phyloP scores from a whole-genome alignment of 345 rosid genomes.

The Eucalyptus globulus region DNA sequence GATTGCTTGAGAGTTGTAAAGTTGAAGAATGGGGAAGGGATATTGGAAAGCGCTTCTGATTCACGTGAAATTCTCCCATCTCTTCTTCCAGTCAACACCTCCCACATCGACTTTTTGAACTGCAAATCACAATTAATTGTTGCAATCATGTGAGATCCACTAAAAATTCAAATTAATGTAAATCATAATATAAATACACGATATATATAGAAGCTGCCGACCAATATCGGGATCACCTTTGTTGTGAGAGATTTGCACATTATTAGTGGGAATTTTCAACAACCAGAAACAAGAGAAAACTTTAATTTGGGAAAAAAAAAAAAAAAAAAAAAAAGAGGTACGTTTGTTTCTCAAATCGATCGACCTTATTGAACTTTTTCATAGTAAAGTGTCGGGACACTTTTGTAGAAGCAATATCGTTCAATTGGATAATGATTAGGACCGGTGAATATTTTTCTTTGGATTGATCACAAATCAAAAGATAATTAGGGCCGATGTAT shows the following conservation, averaged over 20 bases:
- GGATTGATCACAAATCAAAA: background rate
- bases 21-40: constrained; percentile 20
- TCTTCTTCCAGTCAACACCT: constrained; percentile 29
- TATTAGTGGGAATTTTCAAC: background rate
- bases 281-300: background rate
- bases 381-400: background rate
- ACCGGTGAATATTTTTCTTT: background rate
- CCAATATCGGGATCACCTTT: background rate
- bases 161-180: background rate
- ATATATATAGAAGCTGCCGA: background rate
- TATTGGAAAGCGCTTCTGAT: constrained; percentile 3
- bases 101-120: constrained; percentile 27
- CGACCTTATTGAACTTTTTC: background rate
- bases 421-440: background rate
- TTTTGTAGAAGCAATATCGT: background rate
- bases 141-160: background rate
- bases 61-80: constrained; percentile 19
- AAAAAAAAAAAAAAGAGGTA: background rate
- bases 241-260: background rate
- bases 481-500: background rate
- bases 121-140: background rate
- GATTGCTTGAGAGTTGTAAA: constrained; percentile 12
- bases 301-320: background rate
- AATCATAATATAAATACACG: background rate
- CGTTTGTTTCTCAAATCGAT: background rate